Conservation (phyloP, 345 rosid genomes). For the Clarkia xantiana region DNA sequence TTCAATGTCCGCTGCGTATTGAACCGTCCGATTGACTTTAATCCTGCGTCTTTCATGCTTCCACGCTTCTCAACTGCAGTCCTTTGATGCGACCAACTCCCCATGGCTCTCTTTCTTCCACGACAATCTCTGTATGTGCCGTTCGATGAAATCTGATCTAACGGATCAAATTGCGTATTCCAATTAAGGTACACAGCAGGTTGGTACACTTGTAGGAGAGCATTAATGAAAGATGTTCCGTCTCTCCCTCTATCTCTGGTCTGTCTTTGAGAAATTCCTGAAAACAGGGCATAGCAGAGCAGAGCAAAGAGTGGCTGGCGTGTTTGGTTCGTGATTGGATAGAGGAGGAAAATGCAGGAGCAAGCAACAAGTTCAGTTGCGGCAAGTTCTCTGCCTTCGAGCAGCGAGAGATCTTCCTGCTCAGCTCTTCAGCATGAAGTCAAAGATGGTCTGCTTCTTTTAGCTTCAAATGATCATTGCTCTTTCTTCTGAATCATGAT, state of each 20-base stretch:
- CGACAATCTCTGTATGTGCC: no score
- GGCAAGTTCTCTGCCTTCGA: constrained; percentile 75
- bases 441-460: constrained; percentile 51
- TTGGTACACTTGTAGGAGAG: no score
- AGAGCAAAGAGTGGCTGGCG: no score
- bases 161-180: no score
- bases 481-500: no score
- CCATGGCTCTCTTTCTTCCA: constrained; percentile 3
- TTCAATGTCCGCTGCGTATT: background rate
- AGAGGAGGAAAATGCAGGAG: constrained; percentile 50
- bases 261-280: no score
- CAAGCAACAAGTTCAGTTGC: constrained; percentile 70
- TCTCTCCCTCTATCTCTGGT: no score
- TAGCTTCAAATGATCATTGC: no score
- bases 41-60: background rate
- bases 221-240: no score
- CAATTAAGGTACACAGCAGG: no score
- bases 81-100: constrained; percentile 2
- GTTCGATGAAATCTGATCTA: no score
- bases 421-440: constrained; percentile 68
- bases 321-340: background rate
- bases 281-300: no score
- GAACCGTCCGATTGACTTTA: constrained; percentile 1
- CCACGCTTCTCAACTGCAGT: constrained; percentile 1
- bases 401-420: constrained; percentile 96